Conservation (phyloP, 768 basidiomycete genomes). For the Rhizopogon roseolus region DNA sequence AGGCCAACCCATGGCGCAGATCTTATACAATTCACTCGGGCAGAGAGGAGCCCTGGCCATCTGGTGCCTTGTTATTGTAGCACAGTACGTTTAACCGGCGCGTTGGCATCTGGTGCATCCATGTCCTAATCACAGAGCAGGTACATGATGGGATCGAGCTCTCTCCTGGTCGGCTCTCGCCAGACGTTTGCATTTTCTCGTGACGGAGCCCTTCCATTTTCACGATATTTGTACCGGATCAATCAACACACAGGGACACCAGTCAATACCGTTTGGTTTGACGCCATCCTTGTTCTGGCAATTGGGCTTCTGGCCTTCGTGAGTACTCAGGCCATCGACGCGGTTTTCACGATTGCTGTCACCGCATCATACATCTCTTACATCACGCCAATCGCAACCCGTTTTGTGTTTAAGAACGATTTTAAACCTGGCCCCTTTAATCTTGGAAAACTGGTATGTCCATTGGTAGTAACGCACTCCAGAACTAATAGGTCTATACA, state of each 20-base stretch:
- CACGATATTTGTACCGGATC: slow-evolving; percentile 54
- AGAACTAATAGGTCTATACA: not conserved
- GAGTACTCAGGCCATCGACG: slow-evolving; percentile 52
- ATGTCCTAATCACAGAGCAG: slow-evolving; percentile 15
- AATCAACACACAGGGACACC: slow-evolving; percentile 49
- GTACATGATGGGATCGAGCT: slow-evolving; percentile 56
- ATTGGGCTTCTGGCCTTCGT: slow-evolving; percentile 61
- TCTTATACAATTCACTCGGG: slow-evolving; percentile 42
- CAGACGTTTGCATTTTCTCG: slow-evolving; percentile 72
- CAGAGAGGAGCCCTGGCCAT: slow-evolving; percentile 34
- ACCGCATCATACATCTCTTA: slow-evolving; percentile 46
- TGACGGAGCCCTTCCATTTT: slow-evolving; percentile 65
- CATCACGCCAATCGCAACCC: slow-evolving; percentile 48
- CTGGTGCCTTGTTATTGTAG: slow-evolving; percentile 32
- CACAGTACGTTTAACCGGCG: slow-evolving; percentile 13
- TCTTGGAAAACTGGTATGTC: slow-evolving; percentile 29
- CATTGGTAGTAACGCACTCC: not conserved
- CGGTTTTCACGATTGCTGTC: slow-evolving; percentile 50
- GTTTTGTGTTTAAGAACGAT: slow-evolving; percentile 42
- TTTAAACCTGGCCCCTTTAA: slow-evolving; percentile 56
- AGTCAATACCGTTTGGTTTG: slow-evolving; percentile 51
- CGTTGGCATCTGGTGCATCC: too few relatives aligned
- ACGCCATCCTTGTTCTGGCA: slow-evolving; percentile 39
- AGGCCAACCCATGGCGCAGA: slow-evolving; percentile 36
- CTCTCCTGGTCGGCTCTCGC: slow-evolving; percentile 42